A percentile compares a stretch with the other conserved stretches of the same genome.
These are phyloP conservation scores for Plicaturopsis crispa DNA, from an alignment of 768 basidiomycete species.

Conservation along the genomic window DNA sequence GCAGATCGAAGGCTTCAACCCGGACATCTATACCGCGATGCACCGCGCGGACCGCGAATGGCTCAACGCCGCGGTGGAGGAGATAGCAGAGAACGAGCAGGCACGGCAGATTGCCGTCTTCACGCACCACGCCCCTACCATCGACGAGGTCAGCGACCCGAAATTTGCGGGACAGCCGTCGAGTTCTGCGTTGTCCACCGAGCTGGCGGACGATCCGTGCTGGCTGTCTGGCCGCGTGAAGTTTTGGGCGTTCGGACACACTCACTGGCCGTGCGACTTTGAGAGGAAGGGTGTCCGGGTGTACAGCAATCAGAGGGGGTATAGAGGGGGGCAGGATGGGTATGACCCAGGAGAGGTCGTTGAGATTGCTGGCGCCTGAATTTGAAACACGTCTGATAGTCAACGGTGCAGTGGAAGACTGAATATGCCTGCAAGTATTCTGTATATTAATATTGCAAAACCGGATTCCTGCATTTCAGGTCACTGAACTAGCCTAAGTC, in stretches of 20 bases:
- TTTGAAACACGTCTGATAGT: no score
- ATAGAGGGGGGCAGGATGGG: no score
- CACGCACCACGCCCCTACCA: conserved; percentile 34
- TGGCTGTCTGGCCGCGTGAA: conserved; percentile 21
- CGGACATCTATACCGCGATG: conserved; percentile 11
- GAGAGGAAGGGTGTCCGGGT: conserved; percentile 23
- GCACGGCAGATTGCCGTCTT: conserved; percentile 24
- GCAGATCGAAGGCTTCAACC: conserved; percentile 19
- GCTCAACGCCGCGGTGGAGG: conserved; percentile 19
- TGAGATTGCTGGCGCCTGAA: no score
- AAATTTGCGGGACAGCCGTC: conserved; percentile 16
- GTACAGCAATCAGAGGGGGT: conserved; percentile 26
- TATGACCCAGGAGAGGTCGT: no score
- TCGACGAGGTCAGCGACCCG: conserved; percentile 24
- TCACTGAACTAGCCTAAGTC: no score
- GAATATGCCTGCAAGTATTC: no score
- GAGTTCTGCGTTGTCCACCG: conserved; percentile 23
- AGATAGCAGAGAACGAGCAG: conserved; percentile 19
- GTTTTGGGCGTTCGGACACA: conserved; percentile 34
- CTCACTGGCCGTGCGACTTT: conserved; percentile 32
- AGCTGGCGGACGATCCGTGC: conserved; percentile 17
- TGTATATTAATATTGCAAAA: no score
- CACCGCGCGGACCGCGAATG: conserved; percentile 24
- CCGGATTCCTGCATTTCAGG: no score
- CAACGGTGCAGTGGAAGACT: no score